Conservation (phyloP, 192 early-diverging fungal species). For the Backusella tuberculispora region DNA sequence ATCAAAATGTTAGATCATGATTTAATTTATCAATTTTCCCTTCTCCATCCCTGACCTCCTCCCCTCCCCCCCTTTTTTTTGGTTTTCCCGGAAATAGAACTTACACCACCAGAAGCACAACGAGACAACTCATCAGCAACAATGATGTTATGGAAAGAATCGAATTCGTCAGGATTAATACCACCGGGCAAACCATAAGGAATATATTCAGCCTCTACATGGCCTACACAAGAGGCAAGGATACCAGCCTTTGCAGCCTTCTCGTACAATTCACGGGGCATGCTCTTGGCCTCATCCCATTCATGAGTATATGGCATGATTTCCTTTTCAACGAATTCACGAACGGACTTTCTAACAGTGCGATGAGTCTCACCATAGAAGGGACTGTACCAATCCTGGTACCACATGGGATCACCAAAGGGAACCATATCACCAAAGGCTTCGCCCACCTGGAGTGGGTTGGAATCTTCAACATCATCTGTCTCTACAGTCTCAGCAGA, state of each 20-base stretch:
- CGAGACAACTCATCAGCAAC: slow-evolving; percentile 81
- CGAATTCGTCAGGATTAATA: slow-evolving; percentile 57
- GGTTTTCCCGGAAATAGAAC: neutral
- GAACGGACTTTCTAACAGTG: slow-evolving; percentile 56
- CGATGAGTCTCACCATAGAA: slow-evolving; percentile 82
- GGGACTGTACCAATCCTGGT: slow-evolving; percentile 62
- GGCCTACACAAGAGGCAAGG: slow-evolving; percentile 61
- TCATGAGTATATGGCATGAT: slow-evolving; percentile 74
- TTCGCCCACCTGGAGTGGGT: slow-evolving; percentile 38
- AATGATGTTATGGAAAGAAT: slow-evolving; percentile 75
- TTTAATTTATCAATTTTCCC: neutral
- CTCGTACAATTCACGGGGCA: slow-evolving; percentile 69
- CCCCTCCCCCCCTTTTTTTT: neutral
- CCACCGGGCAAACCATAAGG: slow-evolving; percentile 48
- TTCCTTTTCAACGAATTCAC: slow-evolving; percentile 77
- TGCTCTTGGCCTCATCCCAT: slow-evolving; percentile 82
- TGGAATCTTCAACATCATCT: slow-evolving; percentile 43
- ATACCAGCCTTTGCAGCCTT: slow-evolving; percentile 79
- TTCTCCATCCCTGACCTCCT: neutral
- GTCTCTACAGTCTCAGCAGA: slow-evolving; percentile 25
- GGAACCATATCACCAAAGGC: slow-evolving; percentile 82
- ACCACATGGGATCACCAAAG: slow-evolving; percentile 82
- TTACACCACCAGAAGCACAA: slow-evolving; percentile 78
- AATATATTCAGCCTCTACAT: slow-evolving; percentile 38
- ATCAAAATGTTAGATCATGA: neutral